phyloP scores from a whole-genome alignment of 2,329 filamentous ascomycete genomes.

The Aspergillus fijiensis region DNA sequence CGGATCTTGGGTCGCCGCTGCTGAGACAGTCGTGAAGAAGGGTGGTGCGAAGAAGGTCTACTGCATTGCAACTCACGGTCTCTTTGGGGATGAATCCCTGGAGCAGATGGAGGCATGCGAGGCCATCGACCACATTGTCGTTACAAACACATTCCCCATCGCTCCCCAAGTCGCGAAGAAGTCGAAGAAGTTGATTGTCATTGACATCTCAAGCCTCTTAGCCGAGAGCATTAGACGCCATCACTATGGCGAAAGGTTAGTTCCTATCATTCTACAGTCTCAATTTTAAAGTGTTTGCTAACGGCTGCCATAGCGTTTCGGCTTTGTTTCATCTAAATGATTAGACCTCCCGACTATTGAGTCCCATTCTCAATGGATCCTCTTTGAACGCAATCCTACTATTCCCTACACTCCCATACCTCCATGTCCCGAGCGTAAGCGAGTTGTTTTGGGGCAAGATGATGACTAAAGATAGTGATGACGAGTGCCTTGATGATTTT shows the following conservation, averaged over 20 bases:
- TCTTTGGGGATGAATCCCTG: slow-evolving; percentile 87
- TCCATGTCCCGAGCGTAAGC: slow-evolving; percentile 9
- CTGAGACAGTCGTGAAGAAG: slow-evolving; percentile 92
- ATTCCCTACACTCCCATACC: not conserved
- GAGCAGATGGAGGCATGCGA: slow-evolving; percentile 88
- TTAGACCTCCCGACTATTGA: slow-evolving; percentile 22
- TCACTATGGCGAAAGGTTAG: slow-evolving; percentile 83
- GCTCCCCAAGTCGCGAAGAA: slow-evolving; percentile 67
- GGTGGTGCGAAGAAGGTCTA: slow-evolving; percentile 92
- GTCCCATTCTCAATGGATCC: not conserved
- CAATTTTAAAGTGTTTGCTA: slow-evolving; percentile 16
- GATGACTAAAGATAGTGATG: slow-evolving; percentile 25
- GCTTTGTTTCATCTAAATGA: slow-evolving; percentile 65
- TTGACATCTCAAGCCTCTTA: slow-evolving; percentile 84
- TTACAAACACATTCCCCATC: slow-evolving; percentile 97
- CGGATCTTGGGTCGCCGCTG: slow-evolving; percentile 94
- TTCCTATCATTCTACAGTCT: slow-evolving; percentile 52
- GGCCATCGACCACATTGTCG: slow-evolving; percentile 89
- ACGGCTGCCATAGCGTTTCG: slow-evolving; percentile 43
- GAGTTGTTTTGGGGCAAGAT: slow-evolving; percentile 19
- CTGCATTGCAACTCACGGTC: slow-evolving; percentile 93
- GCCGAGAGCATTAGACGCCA: slow-evolving; percentile 93
- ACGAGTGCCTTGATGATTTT: slow-evolving; percentile 22
- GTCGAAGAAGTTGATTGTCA: slow-evolving; percentile 79
- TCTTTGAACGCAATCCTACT: slow-evolving; percentile 8